Evolutionary conservation across 805 yeast species (phyloP), one percentile per base, ranked within the genome.

Genomic region (Brettanomyces nanus): DNA sequence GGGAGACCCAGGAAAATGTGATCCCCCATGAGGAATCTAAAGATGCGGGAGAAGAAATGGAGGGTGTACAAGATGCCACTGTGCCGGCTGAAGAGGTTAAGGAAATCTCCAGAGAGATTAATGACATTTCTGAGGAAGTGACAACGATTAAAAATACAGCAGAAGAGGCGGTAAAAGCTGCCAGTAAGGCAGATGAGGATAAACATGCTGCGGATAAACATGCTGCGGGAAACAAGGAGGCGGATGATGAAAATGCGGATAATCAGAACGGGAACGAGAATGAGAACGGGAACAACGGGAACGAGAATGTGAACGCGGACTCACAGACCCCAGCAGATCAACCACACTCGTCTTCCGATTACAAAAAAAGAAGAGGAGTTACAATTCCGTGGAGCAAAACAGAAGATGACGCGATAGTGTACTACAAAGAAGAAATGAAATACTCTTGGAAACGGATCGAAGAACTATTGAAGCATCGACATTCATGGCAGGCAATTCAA

Each of bases 401-500:
- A 6, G 66, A 62, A 42, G 67, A 62, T 43, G 54, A 54, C 14
- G 53, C 60, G 3, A 60, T 62, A 9, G 57, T 62, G 4, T 53
- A 54, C 36, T 61, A 56, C 43, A 62, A 64, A 38, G 71, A 67
- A 44, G 56, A 52, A 35, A 41, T 54, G 45, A 49, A 53, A 21
- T 52, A 53, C 31, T 53, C 68, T 17, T 66, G 71, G 71, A 58
- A 58, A 29, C 52, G 54, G 35, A 63, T 66, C 30, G 63, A 63
- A 22, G 45, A 45, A 22, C 45, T 56, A 21, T 38, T 62, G 14
- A 54, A 54, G 9, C 36, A 48, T 11, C 47, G 54, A 34, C 69
- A 66, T 42, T 47, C 68, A 13, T 65, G 70, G 70, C 71, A 66
- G 45, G 69, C 71, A 2, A 61, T 68, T 26, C 73, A 68, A 47